Conservation (phyloP, 2,329 filamentous ascomycete genomes). For the Apiospora sp. region DNA sequence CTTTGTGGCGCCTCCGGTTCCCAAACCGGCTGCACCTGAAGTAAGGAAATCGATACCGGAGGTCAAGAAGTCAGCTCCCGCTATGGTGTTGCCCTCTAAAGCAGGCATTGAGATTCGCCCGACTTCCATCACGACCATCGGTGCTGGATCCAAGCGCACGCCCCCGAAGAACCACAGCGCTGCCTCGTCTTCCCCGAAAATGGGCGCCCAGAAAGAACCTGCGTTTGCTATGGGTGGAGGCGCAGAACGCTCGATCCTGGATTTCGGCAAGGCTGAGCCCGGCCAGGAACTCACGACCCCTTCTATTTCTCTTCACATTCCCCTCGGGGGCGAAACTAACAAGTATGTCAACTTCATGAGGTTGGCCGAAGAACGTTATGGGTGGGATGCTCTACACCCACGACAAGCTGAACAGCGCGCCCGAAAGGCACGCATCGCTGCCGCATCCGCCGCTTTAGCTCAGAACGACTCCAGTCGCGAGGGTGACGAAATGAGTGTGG, state of each 20-base stretch:
- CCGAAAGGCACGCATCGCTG: slow-evolving; percentile 85
- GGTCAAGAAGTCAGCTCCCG: slow-evolving; percentile 48
- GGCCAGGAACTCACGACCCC: slow-evolving; percentile 69
- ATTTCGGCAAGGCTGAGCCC: slow-evolving; percentile 66
- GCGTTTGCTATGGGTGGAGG: slow-evolving; percentile 45
- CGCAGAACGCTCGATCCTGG: slow-evolving; percentile 64
- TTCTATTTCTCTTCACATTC: slow-evolving; percentile 85
- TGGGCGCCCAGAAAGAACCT: slow-evolving; percentile 57
- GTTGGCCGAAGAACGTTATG: slow-evolving; percentile 91
- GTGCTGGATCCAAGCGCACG: slow-evolving; percentile 40
- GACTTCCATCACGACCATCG: slow-evolving; percentile 44
- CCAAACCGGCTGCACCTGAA: slow-evolving; percentile 31
- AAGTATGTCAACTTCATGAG: slow-evolving; percentile 96
- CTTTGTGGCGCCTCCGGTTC: slow-evolving; percentile 46
- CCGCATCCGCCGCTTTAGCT: slow-evolving; percentile 85
- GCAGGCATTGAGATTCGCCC: slow-evolving; percentile 45
- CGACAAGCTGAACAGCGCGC: slow-evolving; percentile 88
- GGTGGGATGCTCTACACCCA: slow-evolving; percentile 92
- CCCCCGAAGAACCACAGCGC: slow-evolving; percentile 48
- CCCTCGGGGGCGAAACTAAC: slow-evolving; percentile 82
- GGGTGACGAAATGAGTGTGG: slow-evolving; percentile 85
- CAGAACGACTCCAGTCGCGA: slow-evolving; percentile 73
- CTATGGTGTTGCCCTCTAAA: slow-evolving; percentile 35
- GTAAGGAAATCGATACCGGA: slow-evolving; percentile 41
- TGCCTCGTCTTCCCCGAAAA: slow-evolving; percentile 57